A percentile compares a stretch with the other conserved stretches of the same genome.
Conservation (phyloP, 2,329 filamentous ascomycete genomes). For the Xylariales sp. region DNA sequence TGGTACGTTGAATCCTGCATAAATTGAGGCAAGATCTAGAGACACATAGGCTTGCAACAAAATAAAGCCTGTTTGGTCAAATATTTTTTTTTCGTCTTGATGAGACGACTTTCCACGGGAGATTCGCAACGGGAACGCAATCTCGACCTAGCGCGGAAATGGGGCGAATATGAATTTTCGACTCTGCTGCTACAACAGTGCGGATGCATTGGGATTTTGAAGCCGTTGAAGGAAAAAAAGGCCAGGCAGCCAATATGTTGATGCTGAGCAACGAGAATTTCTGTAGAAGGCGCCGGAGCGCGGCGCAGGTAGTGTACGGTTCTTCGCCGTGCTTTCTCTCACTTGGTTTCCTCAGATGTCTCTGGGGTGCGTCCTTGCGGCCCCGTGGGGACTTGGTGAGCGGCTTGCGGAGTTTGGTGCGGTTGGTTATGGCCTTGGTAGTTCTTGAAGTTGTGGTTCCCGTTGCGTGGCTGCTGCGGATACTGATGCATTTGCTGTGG, state of each 20-base stretch:
- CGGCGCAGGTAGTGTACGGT: conserved; percentile 21
- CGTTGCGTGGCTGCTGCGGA: conserved; percentile 54
- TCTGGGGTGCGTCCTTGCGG: conserved; percentile 32
- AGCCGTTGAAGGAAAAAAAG: too few relatives aligned
- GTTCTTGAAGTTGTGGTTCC: conserved; percentile 48
- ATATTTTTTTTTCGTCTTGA: too few relatives aligned
- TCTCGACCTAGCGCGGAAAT: too few relatives aligned
- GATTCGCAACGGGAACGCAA: too few relatives aligned
- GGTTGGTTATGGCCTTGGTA: conserved; percentile 37
- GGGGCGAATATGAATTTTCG: too few relatives aligned
- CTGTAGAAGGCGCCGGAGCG: conserved; percentile 20
- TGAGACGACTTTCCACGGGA: too few relatives aligned
- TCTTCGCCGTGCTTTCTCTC: conserved; percentile 17
- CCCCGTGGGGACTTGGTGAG: conserved; percentile 27
- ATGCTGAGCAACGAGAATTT: conserved; percentile 17
- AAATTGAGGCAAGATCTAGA: too few relatives aligned
- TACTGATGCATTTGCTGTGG: conserved; percentile 64
- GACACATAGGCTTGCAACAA: too few relatives aligned
- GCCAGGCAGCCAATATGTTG: neutral
- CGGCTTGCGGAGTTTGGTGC: conserved; percentile 32
- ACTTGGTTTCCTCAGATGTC: conserved; percentile 41
- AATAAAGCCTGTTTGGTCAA: too few relatives aligned
- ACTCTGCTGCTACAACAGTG: too few relatives aligned
- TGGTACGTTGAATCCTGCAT: too few relatives aligned
- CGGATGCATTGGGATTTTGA: too few relatives aligned